These are phyloP conservation scores for Metschnikowia vanudenii DNA, from an alignment of 805 yeast genomes.

Conservation along the genomic window DNA sequence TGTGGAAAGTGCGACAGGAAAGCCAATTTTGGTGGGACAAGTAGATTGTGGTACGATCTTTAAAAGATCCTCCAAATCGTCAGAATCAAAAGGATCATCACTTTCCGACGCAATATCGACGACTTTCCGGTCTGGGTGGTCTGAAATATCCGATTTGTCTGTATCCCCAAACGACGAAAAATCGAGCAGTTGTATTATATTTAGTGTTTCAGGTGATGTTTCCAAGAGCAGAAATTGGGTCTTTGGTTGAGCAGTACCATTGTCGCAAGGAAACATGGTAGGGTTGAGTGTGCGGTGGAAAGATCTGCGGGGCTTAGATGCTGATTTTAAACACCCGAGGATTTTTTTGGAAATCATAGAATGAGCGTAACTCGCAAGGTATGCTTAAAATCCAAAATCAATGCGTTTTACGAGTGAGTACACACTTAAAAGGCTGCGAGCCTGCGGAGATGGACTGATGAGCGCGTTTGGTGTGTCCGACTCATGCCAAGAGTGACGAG, in stretches of 20 bases:
- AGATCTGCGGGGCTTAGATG: not conserved
- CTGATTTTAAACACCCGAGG: conserved; percentile 1
- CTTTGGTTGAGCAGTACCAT: not conserved
- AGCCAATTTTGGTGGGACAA: not conserved
- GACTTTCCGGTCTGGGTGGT: not conserved
- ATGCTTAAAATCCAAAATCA: not conserved
- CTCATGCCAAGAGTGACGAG: too few species aligned
- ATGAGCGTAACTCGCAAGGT: not conserved
- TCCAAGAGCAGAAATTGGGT: conserved; percentile 5
- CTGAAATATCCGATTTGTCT: not conserved
- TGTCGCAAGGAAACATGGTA: conserved; percentile 10
- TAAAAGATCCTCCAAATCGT: conserved; percentile 20
- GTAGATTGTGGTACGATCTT: not conserved
- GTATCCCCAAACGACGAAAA: conserved; percentile 21
- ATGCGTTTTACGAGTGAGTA: not conserved
- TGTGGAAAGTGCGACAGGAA: not conserved
- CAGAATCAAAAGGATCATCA: conserved; percentile 22
- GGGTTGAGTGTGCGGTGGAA: not conserved
- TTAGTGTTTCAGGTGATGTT: conserved; percentile 15
- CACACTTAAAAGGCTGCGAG: too few species aligned
- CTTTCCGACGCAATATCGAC: conserved; percentile 11
- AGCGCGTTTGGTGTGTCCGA: not conserved
- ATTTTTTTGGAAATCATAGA: conserved; percentile 7
- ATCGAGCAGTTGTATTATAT: conserved; percentile 15
- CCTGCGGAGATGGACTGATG: not conserved